Base-by-base conservation (phyloP, 305 asterid genomes). In the Ilex paraguariensis region DNA sequence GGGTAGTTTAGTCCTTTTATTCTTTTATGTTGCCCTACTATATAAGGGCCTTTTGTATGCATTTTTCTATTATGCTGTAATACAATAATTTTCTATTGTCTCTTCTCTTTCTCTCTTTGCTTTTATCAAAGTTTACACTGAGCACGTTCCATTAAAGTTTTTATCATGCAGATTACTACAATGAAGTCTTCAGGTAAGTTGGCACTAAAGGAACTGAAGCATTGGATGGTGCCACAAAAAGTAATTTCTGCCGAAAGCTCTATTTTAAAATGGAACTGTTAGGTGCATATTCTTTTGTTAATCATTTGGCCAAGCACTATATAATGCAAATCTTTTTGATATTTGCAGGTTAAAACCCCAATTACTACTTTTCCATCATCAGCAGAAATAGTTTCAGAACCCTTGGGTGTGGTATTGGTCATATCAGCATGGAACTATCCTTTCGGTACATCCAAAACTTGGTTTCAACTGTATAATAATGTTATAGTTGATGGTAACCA, bases 401-500 rank as follows among this genome's bases (percentile, higher is more conserved):
- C 99, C 31, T 71, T 87, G 14, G 97, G 99, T 7, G 97, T 80
- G 21, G 82, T 83, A 61, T 71, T 93, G 77, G 84, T 93, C 64
- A 81, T 93, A 80, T 86, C 97, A 60, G 70, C 99, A 52, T 93
- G 99, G 99, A 93, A 93, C 66, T 93, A 85, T 78, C 99, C 99
- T 12, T 77, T 93, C 63, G 28, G 99, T 93, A 83, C 21, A 97
- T 80, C 17, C 6, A 48, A 54, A 33, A 66, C 61, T 11, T 14
- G 31, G 53, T 28, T 65, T 44, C n/a, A n/a, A n/a, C n/a, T n/a
- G n/a, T n/a, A n/a, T n/a, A n/a, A n/a, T n/a, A n/a, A n/a, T n/a
- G n/a, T n/a, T 33, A 33, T 33, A 33, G 3, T 33, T 7, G 40
- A 7, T 33, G 3, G 40, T 33, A 33, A 33, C 7, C 40, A 3